Evolutionary conservation across 371 early-diverging fungal species (phyloP).

Genomic region (Mortierella sp.): DNA sequence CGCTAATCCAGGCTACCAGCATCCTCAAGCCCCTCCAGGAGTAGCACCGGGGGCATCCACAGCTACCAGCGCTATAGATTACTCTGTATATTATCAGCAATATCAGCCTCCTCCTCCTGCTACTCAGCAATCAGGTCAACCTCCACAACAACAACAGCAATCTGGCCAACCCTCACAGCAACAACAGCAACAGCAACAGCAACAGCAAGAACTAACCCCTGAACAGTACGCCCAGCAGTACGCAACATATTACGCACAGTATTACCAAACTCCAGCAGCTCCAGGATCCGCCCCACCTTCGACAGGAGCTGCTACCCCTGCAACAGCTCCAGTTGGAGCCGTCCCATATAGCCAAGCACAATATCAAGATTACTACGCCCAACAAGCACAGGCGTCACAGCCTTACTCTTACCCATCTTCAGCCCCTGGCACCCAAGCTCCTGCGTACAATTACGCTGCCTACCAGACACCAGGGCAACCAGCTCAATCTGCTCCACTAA

Average conservation of each 20-base stretch:
- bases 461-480: slow-evolving; percentile 21
- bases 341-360: slow-evolving; percentile 18
- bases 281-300: slow-evolving; percentile 11
- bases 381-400: slow-evolving; percentile 18
- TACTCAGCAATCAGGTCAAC: background rate
- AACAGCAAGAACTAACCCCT: slow-evolving; percentile 15
- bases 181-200: background rate
- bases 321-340: slow-evolving; percentile 7
- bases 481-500: slow-evolving; percentile 37
- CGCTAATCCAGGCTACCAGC: slow-evolving; percentile 51
- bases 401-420: slow-evolving; percentile 26
- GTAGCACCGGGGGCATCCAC: slow-evolving; percentile 6
- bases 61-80: slow-evolving; percentile 18
- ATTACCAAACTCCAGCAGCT: slow-evolving; percentile 13
- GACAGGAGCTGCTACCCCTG: slow-evolving; percentile 3
- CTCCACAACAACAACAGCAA: background rate
- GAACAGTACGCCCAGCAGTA: slow-evolving; percentile 53
- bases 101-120: slow-evolving; percentile 16
- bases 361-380: slow-evolving; percentile 43
- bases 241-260: slow-evolving; percentile 53
- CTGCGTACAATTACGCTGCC: slow-evolving; percentile 27
- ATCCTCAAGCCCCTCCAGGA: slow-evolving; percentile 4
- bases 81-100: slow-evolving; percentile 49
- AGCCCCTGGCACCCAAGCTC: slow-evolving; percentile 21
- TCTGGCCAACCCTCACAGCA: background rate